Evolutionary conservation across 1,284 basidiomycete species (phyloP).

Genomic region (Psilocybe mexicana): DNA sequence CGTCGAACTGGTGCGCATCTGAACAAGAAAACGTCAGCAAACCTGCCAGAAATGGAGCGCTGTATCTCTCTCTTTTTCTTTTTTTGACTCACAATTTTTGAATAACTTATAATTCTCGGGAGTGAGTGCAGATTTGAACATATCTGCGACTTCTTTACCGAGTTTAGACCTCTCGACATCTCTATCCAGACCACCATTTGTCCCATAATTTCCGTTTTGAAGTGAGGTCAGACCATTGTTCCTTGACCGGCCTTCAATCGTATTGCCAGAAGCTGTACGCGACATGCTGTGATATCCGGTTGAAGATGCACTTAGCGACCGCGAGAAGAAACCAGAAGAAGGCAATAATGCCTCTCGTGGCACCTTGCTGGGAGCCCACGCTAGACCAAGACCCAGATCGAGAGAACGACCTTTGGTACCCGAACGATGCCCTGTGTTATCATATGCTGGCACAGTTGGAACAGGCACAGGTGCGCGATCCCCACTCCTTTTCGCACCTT

Average conservation of each 20-base stretch:
- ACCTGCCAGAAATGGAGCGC: conserved; percentile 7
- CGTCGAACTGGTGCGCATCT: conserved; percentile 73
- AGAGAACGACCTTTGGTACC: conserved; percentile 63
- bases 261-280: conserved; percentile 30
- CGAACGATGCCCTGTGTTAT: conserved; percentile 34
- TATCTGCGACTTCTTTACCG: conserved; percentile 60
- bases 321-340: conserved; percentile 35
- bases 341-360: conserved; percentile 62
- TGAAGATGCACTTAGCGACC: conserved; percentile 28
- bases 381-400: conserved; percentile 59
- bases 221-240: conserved; percentile 1
- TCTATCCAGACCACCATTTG: conserved; percentile 3
- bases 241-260: conserved; percentile 13
- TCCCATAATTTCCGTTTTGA: conserved; percentile 9
- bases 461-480: conserved; percentile 36
- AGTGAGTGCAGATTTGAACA: conserved; percentile 62
- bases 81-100: conserved; percentile 59
- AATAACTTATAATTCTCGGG: conserved; percentile 63
- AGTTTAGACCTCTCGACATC: conserved; percentile 35
- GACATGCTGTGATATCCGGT: conserved; percentile 14
- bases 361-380: conserved; percentile 68
- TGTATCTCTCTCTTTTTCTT: background rate
- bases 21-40: conserved; percentile 2
- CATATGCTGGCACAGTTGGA: conserved; percentile 18
- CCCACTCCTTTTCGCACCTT: conserved; percentile 24